Conservation (phyloP, 2,329 filamentous ascomycete species). For the Colletotrichum trifolii region DNA sequence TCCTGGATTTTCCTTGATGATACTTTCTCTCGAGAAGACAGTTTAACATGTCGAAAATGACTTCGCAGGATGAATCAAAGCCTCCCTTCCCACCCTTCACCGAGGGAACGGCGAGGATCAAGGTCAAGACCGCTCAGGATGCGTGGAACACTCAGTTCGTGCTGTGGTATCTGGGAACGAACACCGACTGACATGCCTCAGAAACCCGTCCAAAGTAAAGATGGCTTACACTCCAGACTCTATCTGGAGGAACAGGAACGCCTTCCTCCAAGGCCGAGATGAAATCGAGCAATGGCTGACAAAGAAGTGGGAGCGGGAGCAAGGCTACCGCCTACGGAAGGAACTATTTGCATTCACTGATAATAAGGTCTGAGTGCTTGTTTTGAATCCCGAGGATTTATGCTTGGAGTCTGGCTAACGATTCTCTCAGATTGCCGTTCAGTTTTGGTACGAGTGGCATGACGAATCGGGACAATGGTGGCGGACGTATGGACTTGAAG, state of each 20-base stretch:
- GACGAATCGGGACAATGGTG: constrained; percentile 81
- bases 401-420: not conserved
- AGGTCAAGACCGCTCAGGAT: constrained; percentile 87
- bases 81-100: constrained; percentile 79
- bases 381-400: not conserved
- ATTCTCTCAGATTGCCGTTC: constrained; percentile 74
- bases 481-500: constrained; percentile 86
- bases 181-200: constrained; percentile 44
- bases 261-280: constrained; percentile 75
- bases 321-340: constrained; percentile 80
- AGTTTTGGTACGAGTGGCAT: constrained; percentile 90
- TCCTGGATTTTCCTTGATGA: not conserved
- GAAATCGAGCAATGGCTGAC: constrained; percentile 76
- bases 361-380: constrained; percentile 63
- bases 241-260: constrained; percentile 83
- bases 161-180: constrained; percentile 25
- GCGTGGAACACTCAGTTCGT: constrained; percentile 82
- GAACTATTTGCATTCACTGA: constrained; percentile 83
- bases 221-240: constrained; percentile 80
- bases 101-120: constrained; percentile 72
- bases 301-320: constrained; percentile 79
- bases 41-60: constrained; percentile 4
- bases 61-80: constrained; percentile 25
- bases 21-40: not conserved
- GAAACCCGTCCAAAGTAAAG: constrained; percentile 73